Evolutionary conservation across 2,329 filamentous ascomycete genomes (phyloP).

Genomic region (Chaetothyriales sp.): DNA sequence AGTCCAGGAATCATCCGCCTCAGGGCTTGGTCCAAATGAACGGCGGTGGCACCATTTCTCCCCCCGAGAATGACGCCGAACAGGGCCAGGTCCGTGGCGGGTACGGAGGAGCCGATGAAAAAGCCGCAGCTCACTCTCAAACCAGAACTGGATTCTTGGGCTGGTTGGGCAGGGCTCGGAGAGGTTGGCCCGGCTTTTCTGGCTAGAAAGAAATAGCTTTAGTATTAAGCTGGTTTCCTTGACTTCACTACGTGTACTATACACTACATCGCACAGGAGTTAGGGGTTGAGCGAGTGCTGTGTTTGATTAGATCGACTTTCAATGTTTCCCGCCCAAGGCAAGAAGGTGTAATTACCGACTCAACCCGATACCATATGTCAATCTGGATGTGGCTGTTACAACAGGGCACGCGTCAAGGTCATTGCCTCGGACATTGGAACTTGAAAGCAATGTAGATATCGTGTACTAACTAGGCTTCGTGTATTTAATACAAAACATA

Average conservation of each 20-base stretch:
- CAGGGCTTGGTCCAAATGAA: slow-evolving; percentile 21
- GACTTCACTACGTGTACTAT: not conserved
- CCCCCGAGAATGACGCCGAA: not conserved
- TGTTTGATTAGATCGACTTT: not conserved
- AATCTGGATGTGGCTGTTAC: too few relatives aligned
- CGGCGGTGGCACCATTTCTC: not conserved
- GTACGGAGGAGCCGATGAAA: slow-evolving; percentile 46
- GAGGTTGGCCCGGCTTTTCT: slow-evolving; percentile 73
- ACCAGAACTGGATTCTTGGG: slow-evolving; percentile 65
- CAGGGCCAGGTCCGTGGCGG: slow-evolving; percentile 52
- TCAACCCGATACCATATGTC: too few relatives aligned
- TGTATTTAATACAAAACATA: not conserved
- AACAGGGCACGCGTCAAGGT: too few relatives aligned
- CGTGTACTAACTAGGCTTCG: too few relatives aligned
- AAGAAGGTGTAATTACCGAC: too few relatives aligned
- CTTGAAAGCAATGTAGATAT: too few relatives aligned
- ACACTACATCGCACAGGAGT: not conserved
- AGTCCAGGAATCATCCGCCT: slow-evolving; percentile 38
- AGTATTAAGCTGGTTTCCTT: slow-evolving; percentile 23
- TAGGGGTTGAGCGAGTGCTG: not conserved
- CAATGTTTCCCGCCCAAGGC: too few relatives aligned
- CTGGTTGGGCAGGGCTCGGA: slow-evolving; percentile 60
- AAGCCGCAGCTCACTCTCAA: slow-evolving; percentile 17
- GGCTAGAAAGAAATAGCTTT: slow-evolving; percentile 52
- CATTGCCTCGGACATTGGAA: too few relatives aligned